Conservation (phyloP, 2,329 filamentous ascomycete genomes). For the Claviceps sp. region DNA sequence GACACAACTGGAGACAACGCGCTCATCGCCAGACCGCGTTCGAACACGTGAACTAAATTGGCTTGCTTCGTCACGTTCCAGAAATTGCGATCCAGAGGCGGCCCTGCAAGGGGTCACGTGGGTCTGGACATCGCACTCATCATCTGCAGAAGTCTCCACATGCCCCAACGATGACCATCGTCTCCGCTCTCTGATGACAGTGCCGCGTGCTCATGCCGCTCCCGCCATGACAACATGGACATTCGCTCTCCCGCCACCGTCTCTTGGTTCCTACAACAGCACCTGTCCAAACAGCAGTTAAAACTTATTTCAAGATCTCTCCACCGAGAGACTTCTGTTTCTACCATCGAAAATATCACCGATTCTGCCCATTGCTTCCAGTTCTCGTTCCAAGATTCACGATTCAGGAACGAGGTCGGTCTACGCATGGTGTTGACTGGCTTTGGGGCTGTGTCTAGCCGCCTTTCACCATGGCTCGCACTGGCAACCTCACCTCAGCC, state of each 20-base stretch:
- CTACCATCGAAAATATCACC: background rate
- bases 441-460: slow-evolving; percentile 2
- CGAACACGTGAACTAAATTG: slow-evolving; percentile 1
- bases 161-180: background rate
- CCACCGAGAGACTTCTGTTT: background rate
- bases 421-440: slow-evolving; percentile 1
- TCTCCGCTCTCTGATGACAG: background rate
- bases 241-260: background rate
- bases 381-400: background rate
- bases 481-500: slow-evolving; percentile 48
- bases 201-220: slow-evolving; percentile 5
- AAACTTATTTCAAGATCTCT: background rate
- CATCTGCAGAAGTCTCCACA: background rate
- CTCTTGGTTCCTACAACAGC: background rate
- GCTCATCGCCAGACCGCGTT: background rate
- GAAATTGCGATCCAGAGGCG: too few species aligned
- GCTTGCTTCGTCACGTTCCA: slow-evolving; percentile 1
- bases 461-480: slow-evolving; percentile 25
- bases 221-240: slow-evolving; percentile 10
- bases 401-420: background rate
- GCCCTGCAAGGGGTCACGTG: background rate
- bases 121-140: background rate
- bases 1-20: background rate
- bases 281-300: background rate
- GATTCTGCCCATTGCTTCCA: background rate